These are phyloP conservation scores for Trypanosoma cruzi DNA, from an alignment of 208 protist genomes.

Conservation along the genomic window DNA sequence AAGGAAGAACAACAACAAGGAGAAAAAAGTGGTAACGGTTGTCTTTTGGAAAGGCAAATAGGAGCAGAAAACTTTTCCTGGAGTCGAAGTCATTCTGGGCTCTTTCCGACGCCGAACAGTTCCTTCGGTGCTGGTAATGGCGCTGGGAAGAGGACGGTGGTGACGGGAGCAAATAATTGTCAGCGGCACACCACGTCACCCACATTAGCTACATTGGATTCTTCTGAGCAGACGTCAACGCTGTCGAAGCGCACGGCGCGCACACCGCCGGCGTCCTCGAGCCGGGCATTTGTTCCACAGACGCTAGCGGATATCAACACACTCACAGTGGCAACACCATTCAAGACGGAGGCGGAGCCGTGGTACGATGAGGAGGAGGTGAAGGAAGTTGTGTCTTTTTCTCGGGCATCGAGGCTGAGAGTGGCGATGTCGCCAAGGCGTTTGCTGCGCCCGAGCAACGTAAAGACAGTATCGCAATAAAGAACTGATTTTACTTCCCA, in stretches of 20 bases:
- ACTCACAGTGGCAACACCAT: neutral
- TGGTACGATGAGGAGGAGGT: constrained; percentile 26
- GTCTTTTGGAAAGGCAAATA: neutral
- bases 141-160: neutral
- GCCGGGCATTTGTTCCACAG: constrained; percentile 13
- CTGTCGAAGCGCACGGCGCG: neutral
- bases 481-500: neutral
- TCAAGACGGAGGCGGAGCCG: neutral
- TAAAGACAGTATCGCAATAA: neutral
- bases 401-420: constrained; percentile 9
- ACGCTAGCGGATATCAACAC: constrained; percentile 20
- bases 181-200: neutral
- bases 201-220: neutral
- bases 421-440: neutral
- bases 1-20: neutral
- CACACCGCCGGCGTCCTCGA: neutral
- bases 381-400: constrained; percentile 10
- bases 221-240: neutral
- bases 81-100: neutral
- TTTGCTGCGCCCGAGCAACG: neutral
- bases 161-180: neutral
- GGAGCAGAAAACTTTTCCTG: neutral
- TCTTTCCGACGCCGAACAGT: neutral
- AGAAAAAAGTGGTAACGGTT: neutral
- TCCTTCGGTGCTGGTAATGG: neutral